Conservation (phyloP, 352 stramenopile species). For the Blastocystis sp. region DNA sequence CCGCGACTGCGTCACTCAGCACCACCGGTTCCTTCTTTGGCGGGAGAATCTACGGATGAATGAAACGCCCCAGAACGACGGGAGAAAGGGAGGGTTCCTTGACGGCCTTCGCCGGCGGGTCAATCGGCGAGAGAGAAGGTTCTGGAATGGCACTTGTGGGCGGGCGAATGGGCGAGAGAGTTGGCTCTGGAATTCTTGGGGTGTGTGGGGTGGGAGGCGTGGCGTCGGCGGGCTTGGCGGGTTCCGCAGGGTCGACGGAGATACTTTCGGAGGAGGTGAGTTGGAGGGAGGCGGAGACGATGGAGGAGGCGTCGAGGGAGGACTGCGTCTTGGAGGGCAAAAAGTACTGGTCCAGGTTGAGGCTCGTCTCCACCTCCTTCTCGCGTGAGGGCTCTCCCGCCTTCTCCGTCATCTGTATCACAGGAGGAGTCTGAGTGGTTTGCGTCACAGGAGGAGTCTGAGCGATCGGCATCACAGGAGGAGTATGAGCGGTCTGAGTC, state of each 20-base stretch:
- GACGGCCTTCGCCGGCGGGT: background rate
- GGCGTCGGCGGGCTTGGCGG: too few relatives aligned
- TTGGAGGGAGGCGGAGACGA: background rate
- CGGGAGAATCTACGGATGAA: background rate
- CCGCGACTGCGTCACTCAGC: background rate
- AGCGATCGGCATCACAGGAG: too few relatives aligned
- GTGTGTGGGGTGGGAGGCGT: too few relatives aligned
- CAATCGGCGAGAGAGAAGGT: background rate
- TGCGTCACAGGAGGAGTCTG: background rate
- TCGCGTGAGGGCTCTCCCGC: background rate
- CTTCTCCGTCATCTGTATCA: too few relatives aligned
- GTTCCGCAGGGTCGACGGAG: too few relatives aligned
- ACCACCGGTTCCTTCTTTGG: background rate
- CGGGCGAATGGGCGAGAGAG: background rate
- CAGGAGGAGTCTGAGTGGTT: too few relatives aligned
- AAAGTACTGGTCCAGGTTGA: conserved; percentile 50
- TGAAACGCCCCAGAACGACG: background rate
- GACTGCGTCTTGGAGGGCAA: conserved; percentile 13
- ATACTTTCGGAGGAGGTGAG: too few relatives aligned
- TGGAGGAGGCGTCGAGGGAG: background rate
- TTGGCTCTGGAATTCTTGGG: background rate
- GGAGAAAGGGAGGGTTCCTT: conserved; percentile 24
- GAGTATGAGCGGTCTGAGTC: too few relatives aligned
- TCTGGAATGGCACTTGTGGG: background rate
- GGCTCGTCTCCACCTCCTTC: conserved; percentile 2